phyloP scores from a whole-genome alignment of 148 eudicot genomes.

The Fallopia convolvulus region DNA sequence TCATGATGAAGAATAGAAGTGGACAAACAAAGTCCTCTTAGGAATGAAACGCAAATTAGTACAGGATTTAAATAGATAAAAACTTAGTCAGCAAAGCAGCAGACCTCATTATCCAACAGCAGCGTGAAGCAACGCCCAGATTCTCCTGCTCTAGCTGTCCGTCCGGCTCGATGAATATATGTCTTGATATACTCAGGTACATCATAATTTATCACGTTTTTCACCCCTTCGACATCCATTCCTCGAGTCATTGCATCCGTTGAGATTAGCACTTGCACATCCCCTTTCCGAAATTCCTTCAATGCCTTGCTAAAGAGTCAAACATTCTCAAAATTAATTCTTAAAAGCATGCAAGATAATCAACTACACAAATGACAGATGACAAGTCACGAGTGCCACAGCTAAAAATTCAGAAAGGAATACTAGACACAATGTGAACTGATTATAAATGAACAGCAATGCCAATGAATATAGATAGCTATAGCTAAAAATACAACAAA shows the following conservation, averaged over 20 bases:
- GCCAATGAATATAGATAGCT: neutral
- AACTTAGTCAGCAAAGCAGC: conserved; percentile 11
- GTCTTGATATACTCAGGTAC: conserved; percentile 72
- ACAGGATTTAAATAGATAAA: neutral
- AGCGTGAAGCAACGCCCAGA: conserved; percentile 80
- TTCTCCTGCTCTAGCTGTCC: conserved; percentile 96
- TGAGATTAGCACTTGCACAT: conserved; percentile 66
- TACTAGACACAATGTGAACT: neutral
- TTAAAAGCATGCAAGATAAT: neutral
- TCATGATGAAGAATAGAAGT: neutral
- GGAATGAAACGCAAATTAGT: neutral
- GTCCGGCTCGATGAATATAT: conserved; percentile 91
- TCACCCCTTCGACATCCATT: conserved; percentile 96
- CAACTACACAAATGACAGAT: neutral
- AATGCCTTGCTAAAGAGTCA: conserved; percentile 51
- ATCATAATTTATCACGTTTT: conserved; percentile 83
- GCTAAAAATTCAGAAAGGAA: neutral
- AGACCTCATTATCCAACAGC: conserved; percentile 67
- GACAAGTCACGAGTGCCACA: neutral
- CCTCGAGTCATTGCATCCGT: conserved; percentile 97
- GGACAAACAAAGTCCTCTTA: neutral
- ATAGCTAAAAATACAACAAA: neutral
- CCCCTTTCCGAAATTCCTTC: conserved; percentile 63
- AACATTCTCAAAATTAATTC: neutral
- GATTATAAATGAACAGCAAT: neutral